Evolutionary conservation across 139 green algal species (phyloP).

Genomic region (Micractinium sp.): DNA sequence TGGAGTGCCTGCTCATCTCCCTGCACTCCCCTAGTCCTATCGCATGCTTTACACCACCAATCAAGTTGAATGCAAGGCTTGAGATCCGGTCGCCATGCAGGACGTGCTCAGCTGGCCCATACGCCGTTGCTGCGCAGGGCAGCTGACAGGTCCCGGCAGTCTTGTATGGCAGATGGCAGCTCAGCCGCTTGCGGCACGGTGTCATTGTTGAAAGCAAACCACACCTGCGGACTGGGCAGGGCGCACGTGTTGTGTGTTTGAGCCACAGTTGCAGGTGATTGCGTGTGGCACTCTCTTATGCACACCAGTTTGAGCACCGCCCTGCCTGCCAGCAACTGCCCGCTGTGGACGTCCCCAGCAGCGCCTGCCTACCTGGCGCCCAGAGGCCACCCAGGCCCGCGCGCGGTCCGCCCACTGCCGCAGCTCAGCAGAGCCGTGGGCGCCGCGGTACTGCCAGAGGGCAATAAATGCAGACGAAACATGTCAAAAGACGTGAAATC

Average conservation of each 20-base stretch:
- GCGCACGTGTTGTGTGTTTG: no score
- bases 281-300: neutral
- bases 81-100: no score
- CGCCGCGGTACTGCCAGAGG: neutral
- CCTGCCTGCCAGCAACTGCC: neutral
- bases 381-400: neutral
- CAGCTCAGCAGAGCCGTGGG: slow-evolving; percentile 7
- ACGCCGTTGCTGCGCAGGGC: slow-evolving; percentile 1
- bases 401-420: neutral
- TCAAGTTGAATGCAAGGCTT: no score
- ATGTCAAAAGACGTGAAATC: no score
- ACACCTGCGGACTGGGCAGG: neutral
- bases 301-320: neutral
- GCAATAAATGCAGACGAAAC: neutral
- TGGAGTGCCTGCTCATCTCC: no score
- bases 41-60: no score
- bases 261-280: neutral
- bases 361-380: neutral
- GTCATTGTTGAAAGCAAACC: slow-evolving; percentile 31
- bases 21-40: no score
- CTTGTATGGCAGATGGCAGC: neutral
- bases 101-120: neutral
- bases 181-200: neutral
- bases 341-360: neutral
- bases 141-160: slow-evolving; percentile 14